Conservation (phyloP, 208 protist species). For the Leishmania mexicana region DNA sequence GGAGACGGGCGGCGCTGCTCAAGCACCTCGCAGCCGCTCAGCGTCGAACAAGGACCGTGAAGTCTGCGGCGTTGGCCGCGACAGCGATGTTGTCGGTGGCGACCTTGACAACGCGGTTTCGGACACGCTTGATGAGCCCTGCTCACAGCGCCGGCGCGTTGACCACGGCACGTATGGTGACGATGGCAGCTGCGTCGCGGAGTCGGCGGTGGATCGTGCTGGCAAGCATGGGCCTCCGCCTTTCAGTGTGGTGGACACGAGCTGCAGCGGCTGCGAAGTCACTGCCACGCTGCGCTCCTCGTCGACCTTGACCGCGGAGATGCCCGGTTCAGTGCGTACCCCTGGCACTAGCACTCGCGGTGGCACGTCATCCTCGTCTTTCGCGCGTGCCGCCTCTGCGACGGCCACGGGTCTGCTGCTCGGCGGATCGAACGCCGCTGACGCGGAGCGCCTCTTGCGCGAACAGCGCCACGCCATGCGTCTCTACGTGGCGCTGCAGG, state of each 20-base stretch:
- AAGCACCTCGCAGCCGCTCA: neutral
- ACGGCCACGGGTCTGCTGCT: neutral
- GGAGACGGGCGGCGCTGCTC: neutral
- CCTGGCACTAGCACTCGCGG: neutral
- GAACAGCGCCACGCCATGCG: conserved; percentile 31
- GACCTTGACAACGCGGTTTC: neutral
- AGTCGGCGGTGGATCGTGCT: neutral
- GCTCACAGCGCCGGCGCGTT: neutral
- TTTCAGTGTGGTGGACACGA: neutral
- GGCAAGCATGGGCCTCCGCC: neutral
- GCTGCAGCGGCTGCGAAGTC: neutral
- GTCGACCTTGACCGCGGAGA: neutral
- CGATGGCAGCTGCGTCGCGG: neutral
- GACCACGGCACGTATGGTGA: neutral
- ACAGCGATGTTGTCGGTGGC: neutral
- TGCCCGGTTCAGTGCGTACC: neutral
- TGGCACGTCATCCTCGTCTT: neutral
- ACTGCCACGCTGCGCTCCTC: neutral
- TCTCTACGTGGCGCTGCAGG: conserved; percentile 51
- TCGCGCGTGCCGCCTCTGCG: neutral
- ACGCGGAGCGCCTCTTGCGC: conserved; percentile 17
- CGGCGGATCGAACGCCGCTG: neutral
- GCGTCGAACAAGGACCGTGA: neutral
- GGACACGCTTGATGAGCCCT: neutral
- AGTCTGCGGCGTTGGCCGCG: neutral